Evolutionary conservation across 1,284 basidiomycete species (phyloP).

Genomic region (Trichosporon sp.): DNA sequence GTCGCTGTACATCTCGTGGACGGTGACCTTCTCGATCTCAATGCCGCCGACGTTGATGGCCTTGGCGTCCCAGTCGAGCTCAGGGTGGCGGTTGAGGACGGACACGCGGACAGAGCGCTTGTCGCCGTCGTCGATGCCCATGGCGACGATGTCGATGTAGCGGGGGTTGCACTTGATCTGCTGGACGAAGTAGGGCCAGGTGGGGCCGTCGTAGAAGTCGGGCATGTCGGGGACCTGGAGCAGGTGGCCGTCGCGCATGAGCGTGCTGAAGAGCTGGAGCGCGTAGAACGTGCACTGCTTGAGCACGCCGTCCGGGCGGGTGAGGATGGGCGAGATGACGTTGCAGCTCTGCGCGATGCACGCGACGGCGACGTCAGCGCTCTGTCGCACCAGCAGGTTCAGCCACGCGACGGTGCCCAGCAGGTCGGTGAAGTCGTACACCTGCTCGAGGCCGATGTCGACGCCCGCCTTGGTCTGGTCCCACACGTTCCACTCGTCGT

Average conservation of each 20-base stretch:
- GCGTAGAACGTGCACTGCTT: constrained; percentile 34
- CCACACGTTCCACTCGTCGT: constrained; percentile 52
- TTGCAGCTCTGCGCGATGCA: constrained; percentile 59
- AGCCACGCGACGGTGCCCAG: constrained; percentile 61
- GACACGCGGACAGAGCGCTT: constrained; percentile 23
- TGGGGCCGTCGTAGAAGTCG: constrained; percentile 28
- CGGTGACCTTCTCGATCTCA: constrained; percentile 18
- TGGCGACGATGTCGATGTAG: constrained; percentile 33
- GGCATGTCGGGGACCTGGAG: constrained; percentile 18
- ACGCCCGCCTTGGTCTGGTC: constrained; percentile 50
- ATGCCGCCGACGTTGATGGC: constrained; percentile 27
- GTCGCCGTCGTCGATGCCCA: constrained; percentile 18
- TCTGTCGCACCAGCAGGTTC: constrained; percentile 61
- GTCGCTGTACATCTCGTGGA: constrained; percentile 16
- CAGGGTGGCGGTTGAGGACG: constrained; percentile 33
- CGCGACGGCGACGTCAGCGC: constrained; percentile 59
- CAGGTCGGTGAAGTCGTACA: constrained; percentile 62
- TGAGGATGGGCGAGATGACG: constrained; percentile 36
- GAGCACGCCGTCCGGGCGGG: constrained; percentile 23
- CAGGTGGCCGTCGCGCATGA: constrained; percentile 32
- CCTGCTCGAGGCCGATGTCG: constrained; percentile 57
- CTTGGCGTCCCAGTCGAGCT: constrained; percentile 26
- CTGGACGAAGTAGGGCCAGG: constrained; percentile 32
- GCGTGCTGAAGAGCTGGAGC: constrained; percentile 24
- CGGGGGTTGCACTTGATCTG: constrained; percentile 23